Evolutionary conservation across 305 asterid species (phyloP).

Genomic region (Solanum aculeatissimum): DNA sequence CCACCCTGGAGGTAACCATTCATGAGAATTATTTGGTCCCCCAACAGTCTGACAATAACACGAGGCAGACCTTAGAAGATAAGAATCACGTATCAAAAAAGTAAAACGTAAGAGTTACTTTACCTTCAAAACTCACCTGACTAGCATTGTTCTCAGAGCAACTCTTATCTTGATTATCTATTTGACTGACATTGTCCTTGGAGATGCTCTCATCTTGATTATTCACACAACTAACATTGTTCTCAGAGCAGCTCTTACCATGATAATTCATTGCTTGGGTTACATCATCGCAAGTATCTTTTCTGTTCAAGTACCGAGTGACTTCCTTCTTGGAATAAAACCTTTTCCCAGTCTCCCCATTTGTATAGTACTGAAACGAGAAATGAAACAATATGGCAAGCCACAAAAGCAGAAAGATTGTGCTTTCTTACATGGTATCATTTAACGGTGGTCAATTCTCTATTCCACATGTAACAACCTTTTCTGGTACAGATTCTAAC

Average conservation of each 20-base stretch:
- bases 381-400: not conserved
- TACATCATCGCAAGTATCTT: constrained; percentile 8
- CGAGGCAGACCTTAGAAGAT: not conserved
- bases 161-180: constrained; percentile 3
- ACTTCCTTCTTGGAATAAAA: constrained; percentile 44
- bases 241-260: constrained; percentile 14
- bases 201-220: not conserved
- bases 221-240: not conserved
- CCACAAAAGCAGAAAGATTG: not conserved
- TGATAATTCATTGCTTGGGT: not conserved
- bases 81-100: not conserved
- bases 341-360: constrained; percentile 33
- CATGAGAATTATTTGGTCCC: constrained; percentile 16
- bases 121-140: constrained; percentile 22
- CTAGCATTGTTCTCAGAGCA: constrained; percentile 21
- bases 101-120: not conserved
- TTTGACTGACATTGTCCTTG: not conserved
- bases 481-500: not conserved
- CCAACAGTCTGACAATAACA: constrained; percentile 23
- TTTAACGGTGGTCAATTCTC: not conserved
- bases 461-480: not conserved
- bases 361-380: constrained; percentile 38
- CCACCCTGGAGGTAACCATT: constrained; percentile 75
- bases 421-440: not conserved
- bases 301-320: constrained; percentile 8